These are phyloP conservation scores for Pyrenophora teres DNA, from an alignment of 2,329 filamentous ascomycete genomes.

Conservation along the genomic window DNA sequence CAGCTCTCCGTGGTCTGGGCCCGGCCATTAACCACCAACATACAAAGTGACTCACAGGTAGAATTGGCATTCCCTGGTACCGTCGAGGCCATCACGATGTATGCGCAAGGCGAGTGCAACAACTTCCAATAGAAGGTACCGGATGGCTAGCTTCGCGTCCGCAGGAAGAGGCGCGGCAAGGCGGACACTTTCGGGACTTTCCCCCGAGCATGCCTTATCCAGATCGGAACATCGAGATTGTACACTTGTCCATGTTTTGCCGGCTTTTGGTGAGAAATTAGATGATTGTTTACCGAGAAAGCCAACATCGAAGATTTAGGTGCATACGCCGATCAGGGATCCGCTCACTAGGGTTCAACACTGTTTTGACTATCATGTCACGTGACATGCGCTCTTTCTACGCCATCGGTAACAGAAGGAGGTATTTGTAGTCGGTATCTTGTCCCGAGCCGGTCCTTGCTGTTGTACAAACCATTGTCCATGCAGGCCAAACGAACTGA, in stretches of 20 bases:
- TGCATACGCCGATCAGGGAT: slow-evolving; percentile 3
- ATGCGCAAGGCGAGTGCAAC: neutral
- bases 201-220: neutral
- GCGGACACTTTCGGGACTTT: slow-evolving; percentile 1
- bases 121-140: neutral
- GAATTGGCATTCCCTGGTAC: neutral
- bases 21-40: too few species aligned
- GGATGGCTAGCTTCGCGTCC: neutral
- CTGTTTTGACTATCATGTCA: neutral
- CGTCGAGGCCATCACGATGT: neutral
- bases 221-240: neutral
- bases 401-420: neutral
- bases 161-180: neutral
- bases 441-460: neutral
- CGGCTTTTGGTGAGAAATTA: neutral
- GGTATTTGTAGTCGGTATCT: neutral
- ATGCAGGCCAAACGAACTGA: neutral
- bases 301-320: slow-evolving; percentile 5
- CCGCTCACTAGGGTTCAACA: neutral
- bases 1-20: neutral
- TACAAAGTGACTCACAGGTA: neutral
- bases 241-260: slow-evolving; percentile 3
- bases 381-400: neutral
- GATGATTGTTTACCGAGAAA: slow-evolving; percentile 1
- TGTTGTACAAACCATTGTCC: neutral